Evolutionary conservation across 805 yeast species (phyloP), one percentile per base, ranked within the genome.

Genomic region (Zygosaccharomyces rouxii): DNA sequence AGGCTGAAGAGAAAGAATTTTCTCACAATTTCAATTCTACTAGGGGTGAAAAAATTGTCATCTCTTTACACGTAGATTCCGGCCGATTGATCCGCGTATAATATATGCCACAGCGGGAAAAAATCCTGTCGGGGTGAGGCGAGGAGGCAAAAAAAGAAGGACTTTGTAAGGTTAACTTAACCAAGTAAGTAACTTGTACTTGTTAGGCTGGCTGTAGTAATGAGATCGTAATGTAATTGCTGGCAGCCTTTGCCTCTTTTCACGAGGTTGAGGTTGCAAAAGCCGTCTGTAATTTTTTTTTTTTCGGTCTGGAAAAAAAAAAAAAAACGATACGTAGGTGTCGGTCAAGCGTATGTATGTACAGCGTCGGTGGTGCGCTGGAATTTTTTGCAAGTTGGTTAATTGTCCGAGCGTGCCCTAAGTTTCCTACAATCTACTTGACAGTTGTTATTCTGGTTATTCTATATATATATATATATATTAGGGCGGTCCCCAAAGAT

Each of bases 261-360:
- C 35, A 40, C 43, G 35, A 28, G 31, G 35, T 40, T 40, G 35
- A 28, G 31, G 43, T 40, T 40, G 43, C 43, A 40, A 40, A 29
- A 41, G 44, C 44, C 44, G 44, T n/a, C n/a, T 41, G 21, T 29
- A 23, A n/a, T 7, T 9, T 14, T 16, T 18, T 14, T 33, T n/a
- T 10, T 14, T 33, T 14, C 37, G 2, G 16, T 14, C 10, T 14
- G 19, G 37, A 16, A 29, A 41, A 29, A 41, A 26, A 40, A 40
- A 40, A 40, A 41, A 35, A 41, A 41, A 29, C 14, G 11, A 14
- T 41, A 35, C 28, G 28, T 25, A 25, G 28, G 11, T 25, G 37
- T 33, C 19, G 19, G 37, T 18, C 21, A 14, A 33, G 11, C 10
- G 37, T 33, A 33, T 16, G 21, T 29, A 9, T 33, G 37, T 33